Evolutionary conservation across 805 yeast genomes (phyloP).

Genomic region (Yarrowia porcina): DNA sequence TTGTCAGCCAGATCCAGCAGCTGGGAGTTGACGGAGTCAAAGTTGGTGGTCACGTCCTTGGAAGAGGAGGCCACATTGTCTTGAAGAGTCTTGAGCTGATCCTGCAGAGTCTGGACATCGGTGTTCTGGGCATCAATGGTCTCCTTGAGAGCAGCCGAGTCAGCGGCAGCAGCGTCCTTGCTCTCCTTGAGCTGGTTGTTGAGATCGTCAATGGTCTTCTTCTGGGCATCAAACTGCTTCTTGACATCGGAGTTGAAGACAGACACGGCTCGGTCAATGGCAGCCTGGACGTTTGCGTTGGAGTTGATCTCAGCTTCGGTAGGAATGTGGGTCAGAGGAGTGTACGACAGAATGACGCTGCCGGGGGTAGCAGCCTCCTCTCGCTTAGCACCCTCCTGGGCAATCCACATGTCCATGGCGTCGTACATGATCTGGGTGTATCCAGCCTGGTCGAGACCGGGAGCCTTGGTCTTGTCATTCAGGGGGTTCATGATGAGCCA

Average conservation of each 20-base stretch:
- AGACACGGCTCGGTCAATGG: too few species aligned
- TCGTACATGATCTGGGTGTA: not conserved
- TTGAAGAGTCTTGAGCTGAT: not conserved
- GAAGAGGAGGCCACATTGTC: not conserved
- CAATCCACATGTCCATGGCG: not conserved
- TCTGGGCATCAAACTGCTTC: too few species aligned
- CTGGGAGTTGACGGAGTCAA: not conserved
- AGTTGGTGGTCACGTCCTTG: too few species aligned
- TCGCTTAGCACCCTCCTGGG: not conserved
- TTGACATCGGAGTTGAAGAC: too few species aligned
- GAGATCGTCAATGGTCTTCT: not conserved
- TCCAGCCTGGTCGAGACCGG: not conserved
- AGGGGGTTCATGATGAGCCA: not conserved
- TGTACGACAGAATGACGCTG: not conserved
- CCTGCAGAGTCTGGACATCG: not conserved
- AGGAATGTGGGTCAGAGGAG: not conserved
- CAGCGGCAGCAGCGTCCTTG: not conserved
- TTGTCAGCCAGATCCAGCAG: not conserved
- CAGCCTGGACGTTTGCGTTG: too few species aligned
- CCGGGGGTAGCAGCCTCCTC: not conserved
- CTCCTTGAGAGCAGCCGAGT: not conserved
- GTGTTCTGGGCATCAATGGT: not conserved
- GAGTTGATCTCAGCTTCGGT: not conserved
- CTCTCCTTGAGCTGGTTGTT: too few species aligned
- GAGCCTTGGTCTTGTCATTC: not conserved